A percentile compares a stretch with the other conserved stretches of the same genome.
phyloP scores from a whole-genome alignment of 2,329 filamentous ascomycete genomes.

The Aureobasidium mangrovei region DNA sequence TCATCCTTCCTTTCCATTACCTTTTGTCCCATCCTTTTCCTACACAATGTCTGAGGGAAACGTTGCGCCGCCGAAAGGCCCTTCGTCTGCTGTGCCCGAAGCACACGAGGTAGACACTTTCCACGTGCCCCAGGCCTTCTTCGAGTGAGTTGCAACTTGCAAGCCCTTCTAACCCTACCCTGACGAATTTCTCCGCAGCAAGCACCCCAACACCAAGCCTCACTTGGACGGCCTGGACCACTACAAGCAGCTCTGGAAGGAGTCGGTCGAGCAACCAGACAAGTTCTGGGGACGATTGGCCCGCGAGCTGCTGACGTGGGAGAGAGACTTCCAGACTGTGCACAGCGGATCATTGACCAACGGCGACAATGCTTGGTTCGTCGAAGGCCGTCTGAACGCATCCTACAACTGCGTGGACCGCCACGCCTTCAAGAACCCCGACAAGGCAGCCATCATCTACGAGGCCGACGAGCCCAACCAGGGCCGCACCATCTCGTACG shows the following conservation, averaged over 20 bases:
- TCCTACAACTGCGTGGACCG: conserved; percentile 97
- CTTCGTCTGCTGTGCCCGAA: conserved; percentile 56
- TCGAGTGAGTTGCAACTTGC: conserved; percentile 28
- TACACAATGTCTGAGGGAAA: conserved; percentile 37
- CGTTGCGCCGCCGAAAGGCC: conserved; percentile 27
- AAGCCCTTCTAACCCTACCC: neutral
- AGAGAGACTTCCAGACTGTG: conserved; percentile 85
- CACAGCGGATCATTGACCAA: conserved; percentile 63
- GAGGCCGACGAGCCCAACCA: conserved; percentile 87
- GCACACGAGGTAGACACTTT: conserved; percentile 69
- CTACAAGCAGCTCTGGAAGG: conserved; percentile 57
- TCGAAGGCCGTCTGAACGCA: conserved; percentile 87
- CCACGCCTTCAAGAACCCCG: conserved; percentile 87
- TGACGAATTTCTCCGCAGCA: conserved; percentile 32
- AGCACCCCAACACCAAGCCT: conserved; percentile 49
- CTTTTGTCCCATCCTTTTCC: neutral
- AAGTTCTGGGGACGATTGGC: conserved; percentile 85
- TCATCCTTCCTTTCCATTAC: neutral
- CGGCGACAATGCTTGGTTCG: conserved; percentile 89
- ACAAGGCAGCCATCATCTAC: conserved; percentile 95
- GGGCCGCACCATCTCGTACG: conserved; percentile 84
- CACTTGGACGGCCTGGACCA: conserved; percentile 52
- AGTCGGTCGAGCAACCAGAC: conserved; percentile 84
- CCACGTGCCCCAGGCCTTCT: conserved; percentile 50
- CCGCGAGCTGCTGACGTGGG: conserved; percentile 83